phyloP scores from a whole-genome alignment of 1,284 basidiomycete genomes.

The Ceratobasidium sp. region DNA sequence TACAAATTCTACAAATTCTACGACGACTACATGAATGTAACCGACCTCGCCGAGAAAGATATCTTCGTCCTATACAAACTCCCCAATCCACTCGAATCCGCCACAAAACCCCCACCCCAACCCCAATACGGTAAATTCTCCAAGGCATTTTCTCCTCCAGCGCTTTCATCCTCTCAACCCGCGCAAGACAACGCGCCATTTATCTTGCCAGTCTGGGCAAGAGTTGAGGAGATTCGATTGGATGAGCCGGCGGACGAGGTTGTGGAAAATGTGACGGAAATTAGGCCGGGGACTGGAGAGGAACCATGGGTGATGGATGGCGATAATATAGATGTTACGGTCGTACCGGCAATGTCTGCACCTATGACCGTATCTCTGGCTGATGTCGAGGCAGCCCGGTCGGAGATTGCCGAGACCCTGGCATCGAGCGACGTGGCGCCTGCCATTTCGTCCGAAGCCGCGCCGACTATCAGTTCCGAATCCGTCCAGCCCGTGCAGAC shows the following conservation, averaged over 20 bases:
- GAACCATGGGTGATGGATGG: not conserved
- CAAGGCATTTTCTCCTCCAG: not conserved
- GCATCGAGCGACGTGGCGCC: constrained; percentile 57
- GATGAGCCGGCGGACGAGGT: constrained; percentile 68
- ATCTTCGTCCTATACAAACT: constrained; percentile 82
- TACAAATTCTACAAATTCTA: constrained; percentile 84
- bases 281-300: constrained; percentile 10
- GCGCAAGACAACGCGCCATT: constrained; percentile 37
- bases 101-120: constrained; percentile 66
- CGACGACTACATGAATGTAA: constrained; percentile 72
- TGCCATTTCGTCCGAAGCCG: constrained; percentile 14
- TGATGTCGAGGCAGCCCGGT: constrained; percentile 16
- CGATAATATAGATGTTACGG: too few species aligned
- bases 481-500: not conserved
- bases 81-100: constrained; percentile 64
- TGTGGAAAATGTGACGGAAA: constrained; percentile 51
- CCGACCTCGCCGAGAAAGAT: constrained; percentile 76
- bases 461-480: constrained; percentile 28
- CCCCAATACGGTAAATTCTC: constrained; percentile 8
- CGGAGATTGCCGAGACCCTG: constrained; percentile 4
- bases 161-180: constrained; percentile 55
- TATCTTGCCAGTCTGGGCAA: constrained; percentile 60
- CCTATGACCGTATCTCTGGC: not conserved
- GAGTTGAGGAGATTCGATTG: constrained; percentile 72
- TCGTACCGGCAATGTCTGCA: not conserved